These are phyloP conservation scores for Corchorus capsularis DNA, from an alignment of 345 rosid species.

Conservation along the genomic window DNA sequence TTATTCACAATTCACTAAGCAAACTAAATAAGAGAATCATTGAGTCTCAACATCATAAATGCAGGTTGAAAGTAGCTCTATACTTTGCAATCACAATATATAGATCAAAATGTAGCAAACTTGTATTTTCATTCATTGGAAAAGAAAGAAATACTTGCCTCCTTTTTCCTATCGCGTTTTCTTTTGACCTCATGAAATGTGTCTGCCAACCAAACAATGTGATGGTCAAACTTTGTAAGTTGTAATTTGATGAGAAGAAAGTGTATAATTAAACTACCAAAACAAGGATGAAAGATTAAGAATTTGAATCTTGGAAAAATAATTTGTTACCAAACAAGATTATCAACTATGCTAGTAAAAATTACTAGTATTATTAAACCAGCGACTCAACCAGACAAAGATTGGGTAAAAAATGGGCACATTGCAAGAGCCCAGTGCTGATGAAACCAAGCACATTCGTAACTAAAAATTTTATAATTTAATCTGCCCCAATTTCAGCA, in stretches of 20 bases:
- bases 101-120: not conserved
- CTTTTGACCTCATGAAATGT: conserved; percentile 91
- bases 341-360: not conserved
- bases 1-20: not conserved
- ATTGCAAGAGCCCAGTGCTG: not conserved
- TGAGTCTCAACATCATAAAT: not conserved
- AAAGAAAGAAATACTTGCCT: conserved; percentile 46
- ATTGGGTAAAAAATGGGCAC: not conserved
- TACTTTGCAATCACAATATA: too few relatives aligned
- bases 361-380: not conserved
- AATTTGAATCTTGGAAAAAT: not conserved
- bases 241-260: not conserved
- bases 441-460: not conserved
- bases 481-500: not conserved
- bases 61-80: not conserved
- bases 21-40: not conserved
- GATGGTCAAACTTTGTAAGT: not conserved
- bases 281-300: not conserved
- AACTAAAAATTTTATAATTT: not conserved
- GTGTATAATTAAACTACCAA: not conserved
- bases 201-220: conserved; percentile 47
- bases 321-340: conserved; percentile 6
- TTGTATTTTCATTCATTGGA: not conserved
- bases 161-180: conserved; percentile 62
- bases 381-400: not conserved